Evolutionary conservation across 169 alveolate genomes (phyloP).

Genomic region (Plasmodium gaboni): DNA sequence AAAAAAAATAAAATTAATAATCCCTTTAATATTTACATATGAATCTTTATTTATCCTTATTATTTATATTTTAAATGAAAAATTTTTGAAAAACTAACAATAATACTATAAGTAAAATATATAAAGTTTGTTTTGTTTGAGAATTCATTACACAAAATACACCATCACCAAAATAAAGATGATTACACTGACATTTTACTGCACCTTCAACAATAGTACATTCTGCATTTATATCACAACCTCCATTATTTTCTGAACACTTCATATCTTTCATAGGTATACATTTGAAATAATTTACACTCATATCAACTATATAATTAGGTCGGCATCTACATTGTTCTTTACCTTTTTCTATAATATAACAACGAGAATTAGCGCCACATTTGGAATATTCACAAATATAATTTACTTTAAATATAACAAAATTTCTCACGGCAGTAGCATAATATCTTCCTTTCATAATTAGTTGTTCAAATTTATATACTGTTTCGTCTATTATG

Average conservation of each 20-base stretch:
- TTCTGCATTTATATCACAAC: constrained; percentile 63
- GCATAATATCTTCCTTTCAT: constrained; percentile 31
- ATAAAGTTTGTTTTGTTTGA: constrained; percentile 27
- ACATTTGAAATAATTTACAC: constrained; percentile 43
- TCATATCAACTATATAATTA: constrained; percentile 43
- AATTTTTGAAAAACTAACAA: constrained; percentile 28
- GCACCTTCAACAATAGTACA: constrained; percentile 24
- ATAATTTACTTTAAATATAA: constrained; percentile 31
- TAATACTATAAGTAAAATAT: constrained; percentile 4
- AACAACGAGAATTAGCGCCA: constrained; percentile 74
- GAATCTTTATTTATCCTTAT: background rate
- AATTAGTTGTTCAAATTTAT: constrained; percentile 23
- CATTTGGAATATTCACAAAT: constrained; percentile 70
- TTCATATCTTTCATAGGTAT: constrained; percentile 28
- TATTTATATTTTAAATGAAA: constrained; percentile 9
- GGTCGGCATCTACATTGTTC: constrained; percentile 70
- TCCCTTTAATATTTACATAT: too few species aligned
- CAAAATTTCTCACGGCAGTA: constrained; percentile 25
- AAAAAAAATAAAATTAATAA: too few species aligned
- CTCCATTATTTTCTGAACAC: constrained; percentile 42
- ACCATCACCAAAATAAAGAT: constrained; percentile 62
- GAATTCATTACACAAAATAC: constrained; percentile 47
- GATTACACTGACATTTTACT: constrained; percentile 46
- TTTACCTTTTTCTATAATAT: constrained; percentile 42
- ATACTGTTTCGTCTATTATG: constrained; percentile 30